These are phyloP conservation scores for Lepidium aucheri DNA, from an alignment of 345 rosid species.

Conservation along the genomic window DNA sequence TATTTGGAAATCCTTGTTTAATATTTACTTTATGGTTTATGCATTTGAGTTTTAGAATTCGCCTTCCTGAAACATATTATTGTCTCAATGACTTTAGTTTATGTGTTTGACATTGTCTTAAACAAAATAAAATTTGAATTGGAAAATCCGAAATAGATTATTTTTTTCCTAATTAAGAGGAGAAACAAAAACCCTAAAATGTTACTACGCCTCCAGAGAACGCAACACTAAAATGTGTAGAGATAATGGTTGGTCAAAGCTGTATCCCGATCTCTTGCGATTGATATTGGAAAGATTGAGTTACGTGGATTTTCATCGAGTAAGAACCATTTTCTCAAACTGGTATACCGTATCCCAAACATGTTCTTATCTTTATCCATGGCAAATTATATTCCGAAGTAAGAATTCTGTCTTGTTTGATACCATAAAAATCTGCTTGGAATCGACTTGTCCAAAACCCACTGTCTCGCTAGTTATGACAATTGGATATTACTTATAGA, in stretches of 20 bases:
- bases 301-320: not conserved
- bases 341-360: not conserved
- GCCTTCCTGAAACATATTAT: no score
- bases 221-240: not conserved
- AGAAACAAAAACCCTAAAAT: not conserved
- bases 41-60: no score
- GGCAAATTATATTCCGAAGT: not conserved
- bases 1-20: not conserved
- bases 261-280: constrained; percentile 2
- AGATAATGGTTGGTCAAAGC: constrained; percentile 4
- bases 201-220: not conserved
- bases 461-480: not conserved
- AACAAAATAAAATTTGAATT: no score
- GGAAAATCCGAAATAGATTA: not conserved
- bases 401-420: constrained; percentile 1
- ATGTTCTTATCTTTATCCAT: not conserved
- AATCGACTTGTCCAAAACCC: not conserved
- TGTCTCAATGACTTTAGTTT: no score
- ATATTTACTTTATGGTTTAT: not conserved
- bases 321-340: constrained; percentile 1
- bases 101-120: no score
- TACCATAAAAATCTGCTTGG: not conserved
- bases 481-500: not conserved
- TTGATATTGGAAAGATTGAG: not conserved
- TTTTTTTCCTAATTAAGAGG: not conserved